Conservation (phyloP, 345 rosid species). For the Heritiera littoralis region DNA sequence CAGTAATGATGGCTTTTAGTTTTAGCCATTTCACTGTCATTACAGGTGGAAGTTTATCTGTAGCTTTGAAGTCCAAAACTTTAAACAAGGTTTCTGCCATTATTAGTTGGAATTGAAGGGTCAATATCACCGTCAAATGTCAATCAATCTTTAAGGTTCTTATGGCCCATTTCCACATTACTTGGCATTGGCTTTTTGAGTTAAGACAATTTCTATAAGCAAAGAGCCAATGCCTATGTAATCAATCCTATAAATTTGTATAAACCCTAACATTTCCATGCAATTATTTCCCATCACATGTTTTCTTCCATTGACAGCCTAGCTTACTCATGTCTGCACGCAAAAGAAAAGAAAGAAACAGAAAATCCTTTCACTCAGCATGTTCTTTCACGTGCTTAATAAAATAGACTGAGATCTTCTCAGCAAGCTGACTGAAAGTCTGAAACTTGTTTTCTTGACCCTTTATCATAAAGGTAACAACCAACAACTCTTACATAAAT, state of each 20-base stretch:
- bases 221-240: not conserved
- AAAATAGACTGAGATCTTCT: no score
- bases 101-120: not conserved
- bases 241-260: not conserved
- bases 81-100: not conserved
- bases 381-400: no score
- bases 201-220: not conserved
- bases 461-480: no score
- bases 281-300: slow-evolving; percentile 3
- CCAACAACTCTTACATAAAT: no score
- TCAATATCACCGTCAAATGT: not conserved
- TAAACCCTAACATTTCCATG: not conserved
- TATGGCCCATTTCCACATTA: not conserved
- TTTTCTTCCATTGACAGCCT: not conserved
- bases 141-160: not conserved
- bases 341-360: not conserved
- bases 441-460: no score
- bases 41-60: not conserved
- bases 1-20: no score
- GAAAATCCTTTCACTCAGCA: not conserved
- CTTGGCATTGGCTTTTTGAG: not conserved
- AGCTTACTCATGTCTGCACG: not conserved
- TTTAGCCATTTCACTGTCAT: no score
- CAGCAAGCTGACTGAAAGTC: no score
- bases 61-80: not conserved